These are phyloP conservation scores for Xylaria grammica DNA, from an alignment of 495 filamentous ascomycete genomes.

Conservation along the genomic window DNA sequence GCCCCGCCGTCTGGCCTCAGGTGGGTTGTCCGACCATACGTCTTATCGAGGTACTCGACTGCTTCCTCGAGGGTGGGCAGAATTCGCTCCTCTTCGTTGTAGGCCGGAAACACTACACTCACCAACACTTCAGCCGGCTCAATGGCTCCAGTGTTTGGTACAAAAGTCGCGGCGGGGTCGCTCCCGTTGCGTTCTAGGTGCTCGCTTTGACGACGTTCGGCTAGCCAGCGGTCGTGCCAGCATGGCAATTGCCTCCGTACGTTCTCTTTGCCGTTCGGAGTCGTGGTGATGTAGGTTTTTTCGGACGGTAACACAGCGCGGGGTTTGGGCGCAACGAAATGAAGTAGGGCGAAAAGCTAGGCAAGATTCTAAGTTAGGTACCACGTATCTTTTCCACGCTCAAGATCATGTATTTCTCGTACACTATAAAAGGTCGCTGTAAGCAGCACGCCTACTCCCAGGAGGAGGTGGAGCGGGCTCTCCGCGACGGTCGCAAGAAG, in stretches of 20 bases:
- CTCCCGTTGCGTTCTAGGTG: constrained; percentile 34
- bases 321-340: constrained; percentile 78
- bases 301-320: constrained; percentile 77
- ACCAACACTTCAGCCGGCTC: constrained; percentile 60
- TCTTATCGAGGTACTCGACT: constrained; percentile 77
- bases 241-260: constrained; percentile 70
- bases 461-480: constrained; percentile 15
- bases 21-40: constrained; percentile 64
- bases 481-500: not conserved
- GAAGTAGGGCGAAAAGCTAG: constrained; percentile 73
- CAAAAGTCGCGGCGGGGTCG: constrained; percentile 36
- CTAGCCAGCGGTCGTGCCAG: constrained; percentile 77
- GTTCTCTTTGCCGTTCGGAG: constrained; percentile 65
- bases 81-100: constrained; percentile 88
- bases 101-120: constrained; percentile 92
- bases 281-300: constrained; percentile 80
- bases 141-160: constrained; percentile 46
- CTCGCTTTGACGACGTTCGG: constrained; percentile 53
- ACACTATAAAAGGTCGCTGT: constrained; percentile 13
- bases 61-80: constrained; percentile 87
- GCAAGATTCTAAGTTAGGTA: not conserved
- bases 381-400: not conserved
- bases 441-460: constrained; percentile 8
- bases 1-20: constrained; percentile 24
- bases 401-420: not conserved